Evolutionary conservation across 257 asterid species (phyloP).

Genomic region (Fraxinus quadrangulata): DNA sequence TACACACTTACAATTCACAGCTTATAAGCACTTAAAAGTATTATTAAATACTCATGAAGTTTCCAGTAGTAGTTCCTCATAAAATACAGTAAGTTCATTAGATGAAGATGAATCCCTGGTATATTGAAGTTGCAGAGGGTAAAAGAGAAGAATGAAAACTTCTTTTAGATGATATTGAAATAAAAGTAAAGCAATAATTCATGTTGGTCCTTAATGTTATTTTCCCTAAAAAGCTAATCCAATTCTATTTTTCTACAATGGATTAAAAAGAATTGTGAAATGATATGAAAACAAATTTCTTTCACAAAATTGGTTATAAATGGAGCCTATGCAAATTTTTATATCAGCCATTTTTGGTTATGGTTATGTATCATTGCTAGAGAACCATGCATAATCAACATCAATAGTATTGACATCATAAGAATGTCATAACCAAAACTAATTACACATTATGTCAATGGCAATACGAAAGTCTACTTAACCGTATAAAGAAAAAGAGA

Average conservation of each 20-base stretch:
- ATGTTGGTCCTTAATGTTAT: background rate
- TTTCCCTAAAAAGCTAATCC: background rate
- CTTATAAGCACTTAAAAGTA: too few species aligned
- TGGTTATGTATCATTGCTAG: background rate
- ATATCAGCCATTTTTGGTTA: background rate
- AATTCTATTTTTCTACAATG: background rate
- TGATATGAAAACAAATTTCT: background rate
- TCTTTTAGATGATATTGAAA: background rate
- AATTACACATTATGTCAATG: background rate
- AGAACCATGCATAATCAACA: background rate
- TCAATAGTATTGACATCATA: background rate
- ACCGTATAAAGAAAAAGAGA: background rate
- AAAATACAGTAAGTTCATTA: background rate
- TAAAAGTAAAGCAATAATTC: background rate
- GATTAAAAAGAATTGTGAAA: background rate
- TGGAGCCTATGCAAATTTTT: background rate
- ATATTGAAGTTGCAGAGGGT: background rate
- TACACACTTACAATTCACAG: too few species aligned
- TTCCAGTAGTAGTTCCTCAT: background rate
- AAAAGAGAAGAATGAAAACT: background rate
- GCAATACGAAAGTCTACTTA: background rate
- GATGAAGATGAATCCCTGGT: background rate
- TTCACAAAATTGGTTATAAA: background rate
- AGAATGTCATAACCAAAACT: background rate
- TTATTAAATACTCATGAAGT: background rate